Evolutionary conservation across 164 flowering plant genomes (phyloP).

Genomic region (Stephania cephalantha): DNA sequence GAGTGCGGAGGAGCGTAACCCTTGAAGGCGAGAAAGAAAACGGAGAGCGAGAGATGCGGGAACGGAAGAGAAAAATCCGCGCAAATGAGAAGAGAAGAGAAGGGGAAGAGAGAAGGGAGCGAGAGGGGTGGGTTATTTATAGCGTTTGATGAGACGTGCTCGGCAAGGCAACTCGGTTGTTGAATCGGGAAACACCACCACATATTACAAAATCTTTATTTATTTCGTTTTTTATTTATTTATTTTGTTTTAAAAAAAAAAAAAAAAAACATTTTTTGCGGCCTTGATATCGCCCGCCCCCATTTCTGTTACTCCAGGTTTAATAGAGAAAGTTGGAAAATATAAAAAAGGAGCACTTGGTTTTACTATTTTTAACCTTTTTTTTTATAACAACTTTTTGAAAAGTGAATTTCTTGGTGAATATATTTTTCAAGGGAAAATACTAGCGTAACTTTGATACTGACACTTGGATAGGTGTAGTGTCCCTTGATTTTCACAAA

Average conservation of each 20-base stretch:
- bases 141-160: conserved; percentile 24
- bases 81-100: neutral
- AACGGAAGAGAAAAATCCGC: neutral
- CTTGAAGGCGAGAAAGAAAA: neutral
- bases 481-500: too few relatives aligned
- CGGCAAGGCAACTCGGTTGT: conserved; percentile 29
- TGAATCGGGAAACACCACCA: conserved; percentile 27
- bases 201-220: conserved; percentile 6
- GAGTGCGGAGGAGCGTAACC: neutral
- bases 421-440: too few relatives aligned
- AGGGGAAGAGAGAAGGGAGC: conserved; percentile 1
- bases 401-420: too few relatives aligned
- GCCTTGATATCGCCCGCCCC: neutral
- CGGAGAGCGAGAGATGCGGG: neutral
- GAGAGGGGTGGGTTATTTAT: conserved; percentile 25
- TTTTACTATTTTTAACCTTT: too few relatives aligned
- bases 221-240: neutral
- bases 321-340: neutral
- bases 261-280: neutral
- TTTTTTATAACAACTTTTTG: too few relatives aligned
- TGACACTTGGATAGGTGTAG: too few relatives aligned
- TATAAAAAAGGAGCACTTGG: neutral
- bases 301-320: neutral
- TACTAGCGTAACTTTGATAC: too few relatives aligned
- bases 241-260: neutral